phyloP scores from a whole-genome alignment of 2,329 filamentous ascomycete genomes.

The Penicillium concentricum region DNA sequence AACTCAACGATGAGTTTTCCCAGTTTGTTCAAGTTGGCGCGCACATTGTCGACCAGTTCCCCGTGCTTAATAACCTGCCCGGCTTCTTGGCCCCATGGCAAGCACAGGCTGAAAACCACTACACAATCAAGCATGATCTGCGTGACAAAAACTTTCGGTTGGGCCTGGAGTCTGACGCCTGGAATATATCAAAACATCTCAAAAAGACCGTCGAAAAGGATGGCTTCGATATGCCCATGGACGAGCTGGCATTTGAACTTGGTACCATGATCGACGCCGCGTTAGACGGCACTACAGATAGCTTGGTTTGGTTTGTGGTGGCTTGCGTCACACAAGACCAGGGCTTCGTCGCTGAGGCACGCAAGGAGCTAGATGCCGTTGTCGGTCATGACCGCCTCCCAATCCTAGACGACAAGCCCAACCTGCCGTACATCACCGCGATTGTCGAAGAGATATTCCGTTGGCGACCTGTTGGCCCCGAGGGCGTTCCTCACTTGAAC shows the following conservation, averaged over 20 bases:
- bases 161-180: background rate
- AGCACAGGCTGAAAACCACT: slow-evolving; percentile 16
- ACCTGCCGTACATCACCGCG: slow-evolving; percentile 30
- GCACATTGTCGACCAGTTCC: slow-evolving; percentile 46
- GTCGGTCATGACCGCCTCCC: slow-evolving; percentile 32
- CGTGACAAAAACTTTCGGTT: background rate
- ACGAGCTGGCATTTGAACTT: background rate
- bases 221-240: background rate
- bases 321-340: background rate
- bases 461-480: slow-evolving; percentile 24
- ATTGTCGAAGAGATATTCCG: slow-evolving; percentile 32
- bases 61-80: slow-evolving; percentile 45
- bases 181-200: background rate
- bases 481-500: slow-evolving; percentile 26
- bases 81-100: slow-evolving; percentile 49
- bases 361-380: slow-evolving; percentile 16
- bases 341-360: slow-evolving; percentile 11
- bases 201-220: background rate
- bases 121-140: background rate
- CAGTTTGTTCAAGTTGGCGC: background rate
- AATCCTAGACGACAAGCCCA: slow-evolving; percentile 20
- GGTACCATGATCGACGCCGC: background rate
- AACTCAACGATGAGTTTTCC: background rate
- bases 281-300: background rate
- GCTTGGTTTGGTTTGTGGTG: background rate